Evolutionary conservation across 2,329 filamentous ascomycete species (phyloP).

Genomic region (Cladosporium sphaerospermum): DNA sequence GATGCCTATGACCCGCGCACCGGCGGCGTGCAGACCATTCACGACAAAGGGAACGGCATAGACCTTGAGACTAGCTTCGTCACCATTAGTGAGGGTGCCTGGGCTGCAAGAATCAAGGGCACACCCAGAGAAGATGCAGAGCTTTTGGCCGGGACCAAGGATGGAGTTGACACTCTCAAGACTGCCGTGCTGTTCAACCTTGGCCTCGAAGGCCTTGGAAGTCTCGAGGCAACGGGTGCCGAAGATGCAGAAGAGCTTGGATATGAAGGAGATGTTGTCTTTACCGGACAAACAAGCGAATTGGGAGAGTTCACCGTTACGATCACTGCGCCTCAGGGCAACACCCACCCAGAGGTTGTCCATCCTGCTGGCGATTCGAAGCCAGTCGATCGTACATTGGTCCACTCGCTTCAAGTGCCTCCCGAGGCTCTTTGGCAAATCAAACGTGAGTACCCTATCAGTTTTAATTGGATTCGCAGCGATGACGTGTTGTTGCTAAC

Average conservation of each 20-base stretch:
- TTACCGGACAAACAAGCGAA: constrained; percentile 63
- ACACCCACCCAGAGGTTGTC: constrained; percentile 49
- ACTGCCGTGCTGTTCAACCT: constrained; percentile 79
- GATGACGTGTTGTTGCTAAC: constrained; percentile 33
- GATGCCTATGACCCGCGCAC: constrained; percentile 88
- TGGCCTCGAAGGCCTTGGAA: constrained; percentile 68
- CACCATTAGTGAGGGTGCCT: constrained; percentile 88
- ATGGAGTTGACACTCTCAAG: constrained; percentile 49
- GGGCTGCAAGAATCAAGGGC: constrained; percentile 84
- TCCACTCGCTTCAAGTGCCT: constrained; percentile 63
- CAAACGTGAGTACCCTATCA: constrained; percentile 47
- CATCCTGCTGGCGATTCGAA: constrained; percentile 64
- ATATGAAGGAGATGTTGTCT: constrained; percentile 55
- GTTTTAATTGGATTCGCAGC: constrained; percentile 31
- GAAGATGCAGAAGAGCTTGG: constrained; percentile 51
- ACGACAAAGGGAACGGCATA: constrained; percentile 79
- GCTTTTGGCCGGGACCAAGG: constrained; percentile 24
- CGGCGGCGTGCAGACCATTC: constrained; percentile 83
- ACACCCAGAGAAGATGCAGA: constrained; percentile 63
- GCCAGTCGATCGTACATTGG: constrained; percentile 68
- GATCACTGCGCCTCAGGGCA: constrained; percentile 64
- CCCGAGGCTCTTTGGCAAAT: constrained; percentile 74
- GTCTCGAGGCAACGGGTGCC: constrained; percentile 54
- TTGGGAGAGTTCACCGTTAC: constrained; percentile 76
- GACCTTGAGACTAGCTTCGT: constrained; percentile 92